Percentiles rank a stretch among this genome's conserved stretches.
These are phyloP conservation scores for Halenospora varia DNA, from an alignment of 495 filamentous ascomycete genomes.

Conservation along the genomic window DNA sequence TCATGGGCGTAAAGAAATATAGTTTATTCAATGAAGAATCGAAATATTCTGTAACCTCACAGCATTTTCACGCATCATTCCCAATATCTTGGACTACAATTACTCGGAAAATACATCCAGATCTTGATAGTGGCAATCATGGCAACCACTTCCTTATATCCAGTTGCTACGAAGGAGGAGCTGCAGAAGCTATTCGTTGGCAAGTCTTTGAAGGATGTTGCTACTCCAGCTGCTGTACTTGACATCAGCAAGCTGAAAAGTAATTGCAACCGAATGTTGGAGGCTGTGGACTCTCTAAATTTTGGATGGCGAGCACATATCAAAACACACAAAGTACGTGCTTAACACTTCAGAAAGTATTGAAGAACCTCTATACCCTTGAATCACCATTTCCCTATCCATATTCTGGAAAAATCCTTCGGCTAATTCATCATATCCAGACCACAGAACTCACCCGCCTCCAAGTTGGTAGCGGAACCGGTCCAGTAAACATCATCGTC, in stretches of 20 bases:
- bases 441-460: conserved; percentile 69
- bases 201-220: conserved; percentile 54
- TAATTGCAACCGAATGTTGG: conserved; percentile 74
- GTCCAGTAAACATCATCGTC: conserved; percentile 63
- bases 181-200: conserved; percentile 53
- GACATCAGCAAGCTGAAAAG: conserved; percentile 61
- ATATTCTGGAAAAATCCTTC: background rate
- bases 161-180: conserved; percentile 33
- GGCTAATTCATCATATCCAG: conserved; percentile 31
- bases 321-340: conserved; percentile 77
- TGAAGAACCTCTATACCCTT: background rate
- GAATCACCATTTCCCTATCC: background rate
- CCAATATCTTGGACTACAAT: too few species aligned
- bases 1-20: too few species aligned
- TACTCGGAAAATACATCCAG: background rate
- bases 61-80: too few species aligned
- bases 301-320: conserved; percentile 77
- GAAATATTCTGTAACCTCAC: too few species aligned
- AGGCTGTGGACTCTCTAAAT: conserved; percentile 51
- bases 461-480: conserved; percentile 58
- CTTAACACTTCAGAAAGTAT: background rate
- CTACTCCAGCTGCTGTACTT: conserved; percentile 65
- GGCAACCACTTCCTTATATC: conserved; percentile 14
- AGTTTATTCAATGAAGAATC: too few species aligned
- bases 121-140: conserved; percentile 8